These are phyloP conservation scores for Naganishia randhawae DNA, from an alignment of 768 basidiomycete species.

Conservation along the genomic window DNA sequence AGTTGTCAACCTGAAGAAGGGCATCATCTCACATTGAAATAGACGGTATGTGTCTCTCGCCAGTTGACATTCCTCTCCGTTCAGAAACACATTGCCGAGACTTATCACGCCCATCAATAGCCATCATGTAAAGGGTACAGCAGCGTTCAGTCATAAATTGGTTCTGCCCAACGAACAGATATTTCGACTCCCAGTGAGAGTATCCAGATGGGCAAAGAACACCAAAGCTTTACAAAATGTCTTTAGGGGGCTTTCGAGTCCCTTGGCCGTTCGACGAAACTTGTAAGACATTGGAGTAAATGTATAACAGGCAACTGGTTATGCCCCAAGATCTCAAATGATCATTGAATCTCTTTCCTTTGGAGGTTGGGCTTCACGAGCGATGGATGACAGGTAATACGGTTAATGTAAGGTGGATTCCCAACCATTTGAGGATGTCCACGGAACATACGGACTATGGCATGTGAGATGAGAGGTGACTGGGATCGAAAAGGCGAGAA, in stretches of 20 bases:
- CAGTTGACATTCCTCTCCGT: too few species aligned
- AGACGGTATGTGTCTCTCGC: too few species aligned
- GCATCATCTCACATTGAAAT: too few species aligned
- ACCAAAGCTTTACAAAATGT: conserved; percentile 16
- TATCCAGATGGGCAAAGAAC: neutral
- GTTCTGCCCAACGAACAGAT: conserved; percentile 3
- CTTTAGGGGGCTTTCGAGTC: neutral
- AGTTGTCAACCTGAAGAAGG: too few species aligned
- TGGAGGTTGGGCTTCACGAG: neutral
- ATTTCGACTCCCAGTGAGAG: neutral
- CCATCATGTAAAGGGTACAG: neutral
- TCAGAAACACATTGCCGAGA: neutral
- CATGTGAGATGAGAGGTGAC: too few species aligned
- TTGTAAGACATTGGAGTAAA: too few species aligned
- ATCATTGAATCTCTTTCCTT: neutral
- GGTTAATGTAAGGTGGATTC: conserved; percentile 4
- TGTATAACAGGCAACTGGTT: too few species aligned
- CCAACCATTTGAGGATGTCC: neutral
- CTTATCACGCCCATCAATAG: neutral
- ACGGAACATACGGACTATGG: conserved; percentile 6
- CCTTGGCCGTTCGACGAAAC: neutral
- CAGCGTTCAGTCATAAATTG: neutral
- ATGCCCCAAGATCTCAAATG: too few species aligned
- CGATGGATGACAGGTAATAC: neutral
- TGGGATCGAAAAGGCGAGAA: neutral